phyloP scores from a whole-genome alignment of 371 early-diverging fungal species.

The Saksenaea vasiformis region DNA sequence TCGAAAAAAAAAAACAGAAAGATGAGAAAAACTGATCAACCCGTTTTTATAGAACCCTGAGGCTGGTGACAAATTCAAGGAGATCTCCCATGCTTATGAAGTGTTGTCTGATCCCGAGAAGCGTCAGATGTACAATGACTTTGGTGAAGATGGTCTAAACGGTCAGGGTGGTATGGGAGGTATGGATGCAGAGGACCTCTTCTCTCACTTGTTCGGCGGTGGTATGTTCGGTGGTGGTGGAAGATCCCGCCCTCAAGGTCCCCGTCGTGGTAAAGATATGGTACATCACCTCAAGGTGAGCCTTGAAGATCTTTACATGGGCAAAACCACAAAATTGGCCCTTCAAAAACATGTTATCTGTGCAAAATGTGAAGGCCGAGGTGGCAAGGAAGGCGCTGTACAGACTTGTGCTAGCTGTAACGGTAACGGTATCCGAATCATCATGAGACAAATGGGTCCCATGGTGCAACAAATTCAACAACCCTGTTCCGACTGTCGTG shows the following conservation, averaged over 20 bases:
- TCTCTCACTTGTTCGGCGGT: constrained; percentile 84
- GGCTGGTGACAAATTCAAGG: constrained; percentile 91
- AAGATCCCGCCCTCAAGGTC: constrained; percentile 66
- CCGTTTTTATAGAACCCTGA: constrained; percentile 73
- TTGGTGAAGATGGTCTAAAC: constrained; percentile 84
- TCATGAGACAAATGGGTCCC: constrained; percentile 93
- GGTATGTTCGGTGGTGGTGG: constrained; percentile 70
- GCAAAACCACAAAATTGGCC: constrained; percentile 88
- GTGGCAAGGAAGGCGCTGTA: constrained; percentile 70
- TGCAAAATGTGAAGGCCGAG: constrained; percentile 80
- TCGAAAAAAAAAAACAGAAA: background rate
- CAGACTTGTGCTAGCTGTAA: constrained; percentile 75
- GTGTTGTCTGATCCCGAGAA: constrained; percentile 86
- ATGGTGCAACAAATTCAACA: constrained; percentile 98
- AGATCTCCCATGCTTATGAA: constrained; percentile 93
- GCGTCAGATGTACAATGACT: constrained; percentile 78
- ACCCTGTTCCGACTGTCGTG: constrained; percentile 88
- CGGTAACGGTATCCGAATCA: constrained; percentile 85
- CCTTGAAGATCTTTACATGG: constrained; percentile 95
- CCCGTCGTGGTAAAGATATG: constrained; percentile 78
- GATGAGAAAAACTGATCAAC: background rate
- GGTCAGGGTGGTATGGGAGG: constrained; percentile 64
- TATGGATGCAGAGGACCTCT: constrained; percentile 85
- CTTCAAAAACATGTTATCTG: constrained; percentile 88
- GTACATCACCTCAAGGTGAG: constrained; percentile 80